phyloP scores from a whole-genome alignment of 2,329 filamentous ascomycete species.

The Cytospora schulzeri region DNA sequence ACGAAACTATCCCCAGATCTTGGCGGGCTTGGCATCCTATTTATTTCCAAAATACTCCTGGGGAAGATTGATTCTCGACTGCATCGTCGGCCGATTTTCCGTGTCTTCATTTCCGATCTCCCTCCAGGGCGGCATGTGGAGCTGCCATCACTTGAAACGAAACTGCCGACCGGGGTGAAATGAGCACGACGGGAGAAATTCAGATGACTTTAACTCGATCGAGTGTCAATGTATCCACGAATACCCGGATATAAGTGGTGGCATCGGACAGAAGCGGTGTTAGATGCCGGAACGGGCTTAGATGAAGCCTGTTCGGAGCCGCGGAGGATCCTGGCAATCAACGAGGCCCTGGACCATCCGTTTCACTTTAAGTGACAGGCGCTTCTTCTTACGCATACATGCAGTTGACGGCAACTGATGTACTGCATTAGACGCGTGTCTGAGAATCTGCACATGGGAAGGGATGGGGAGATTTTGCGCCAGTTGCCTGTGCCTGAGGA shows the following conservation, averaged over 20 bases:
- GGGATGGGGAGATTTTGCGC: background rate
- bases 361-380: conserved; percentile 22
- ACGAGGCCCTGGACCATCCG: background rate
- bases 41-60: background rate
- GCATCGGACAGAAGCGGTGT: background rate
- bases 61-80: background rate
- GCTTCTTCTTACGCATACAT: conserved; percentile 7
- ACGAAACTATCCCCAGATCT: conserved; percentile 4
- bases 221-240: background rate
- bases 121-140: conserved; percentile 17
- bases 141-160: conserved; percentile 13
- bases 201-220: background rate
- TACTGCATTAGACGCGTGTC: background rate
- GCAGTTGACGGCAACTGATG: background rate
- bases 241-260: background rate
- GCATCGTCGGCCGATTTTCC: conserved; percentile 13
- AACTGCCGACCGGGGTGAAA: conserved; percentile 1
- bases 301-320: conserved; percentile 9
- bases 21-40: conserved; percentile 6
- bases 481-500: background rate
- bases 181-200: background rate
- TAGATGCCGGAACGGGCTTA: conserved; percentile 1
- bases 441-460: background rate
- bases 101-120: conserved; percentile 16
- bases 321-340: conserved; percentile 8